phyloP scores from a whole-genome alignment of 1,139 yeast genomes.

The Yamadazyma buinensis region DNA sequence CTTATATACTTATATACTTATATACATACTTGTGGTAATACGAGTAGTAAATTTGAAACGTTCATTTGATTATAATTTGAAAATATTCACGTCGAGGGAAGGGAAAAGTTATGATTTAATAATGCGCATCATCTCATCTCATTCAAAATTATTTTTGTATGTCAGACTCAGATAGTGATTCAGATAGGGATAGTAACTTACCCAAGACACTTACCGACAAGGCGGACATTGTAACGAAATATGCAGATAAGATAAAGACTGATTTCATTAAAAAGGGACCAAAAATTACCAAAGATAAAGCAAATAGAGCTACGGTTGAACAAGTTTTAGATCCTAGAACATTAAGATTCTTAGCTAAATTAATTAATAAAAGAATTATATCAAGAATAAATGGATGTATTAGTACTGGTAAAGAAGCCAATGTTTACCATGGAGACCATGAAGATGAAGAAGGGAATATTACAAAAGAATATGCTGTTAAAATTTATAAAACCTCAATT shows the following conservation, averaged over 20 bases:
- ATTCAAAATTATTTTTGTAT: not conserved
- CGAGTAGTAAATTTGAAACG: slow-evolving; percentile 13
- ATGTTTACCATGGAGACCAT: slow-evolving; percentile 89
- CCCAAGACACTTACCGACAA: slow-evolving; percentile 38
- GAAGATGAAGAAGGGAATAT: slow-evolving; percentile 42
- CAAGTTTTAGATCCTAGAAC: slow-evolving; percentile 96
- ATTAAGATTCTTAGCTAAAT: slow-evolving; percentile 71
- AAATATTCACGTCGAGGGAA: no score
- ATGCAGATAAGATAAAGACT: slow-evolving; percentile 60
- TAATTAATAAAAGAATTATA: slow-evolving; percentile 78
- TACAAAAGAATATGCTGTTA: slow-evolving; percentile 71
- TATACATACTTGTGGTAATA: slow-evolving; percentile 27
- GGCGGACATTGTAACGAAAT: slow-evolving; percentile 57
- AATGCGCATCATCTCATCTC: not conserved
- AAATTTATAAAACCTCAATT: slow-evolving; percentile 93
- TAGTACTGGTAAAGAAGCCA: slow-evolving; percentile 97
- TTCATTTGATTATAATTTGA: slow-evolving; percentile 8
- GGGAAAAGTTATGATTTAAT: no score
- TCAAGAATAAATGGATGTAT: slow-evolving; percentile 90
- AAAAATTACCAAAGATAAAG: slow-evolving; percentile 68
- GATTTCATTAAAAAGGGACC: slow-evolving; percentile 57
- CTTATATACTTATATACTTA: slow-evolving; percentile 1
- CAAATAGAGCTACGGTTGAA: slow-evolving; percentile 94
- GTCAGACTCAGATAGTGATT: slow-evolving; percentile 6
- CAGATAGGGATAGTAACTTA: not conserved